Base-by-base conservation (phyloP, 108 stramenopile genomes). In the Chaetoceros tenuissimus region DNA sequence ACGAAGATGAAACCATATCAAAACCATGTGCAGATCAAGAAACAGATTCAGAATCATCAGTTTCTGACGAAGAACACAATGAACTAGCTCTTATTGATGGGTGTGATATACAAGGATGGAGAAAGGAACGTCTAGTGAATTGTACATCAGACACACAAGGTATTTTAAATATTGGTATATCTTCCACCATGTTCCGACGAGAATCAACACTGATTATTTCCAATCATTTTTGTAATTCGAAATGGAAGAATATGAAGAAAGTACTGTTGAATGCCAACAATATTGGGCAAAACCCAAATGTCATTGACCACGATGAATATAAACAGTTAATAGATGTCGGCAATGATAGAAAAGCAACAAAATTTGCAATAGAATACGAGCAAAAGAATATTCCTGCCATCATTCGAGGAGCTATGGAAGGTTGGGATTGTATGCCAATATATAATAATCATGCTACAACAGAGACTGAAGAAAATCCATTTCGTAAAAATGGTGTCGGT, bases 61-160 rank as follows among this genome's bases (percentile, higher is more conserved):
- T 67, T 2, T 48, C 61, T 29, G 31, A 46, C 0, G 53, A 57
- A 2, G 45, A 72, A 3, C n/a, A n/a, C n/a, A 0, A 48, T 27
- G 52, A 19, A 2, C 64, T 69, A 18, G 79, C 86, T 3, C 62
- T 88, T 30, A 68, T 81, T 5, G 86, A 86, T 60, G 89, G 89
- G n/a, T 81, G 83, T 53, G 89, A 90, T 55, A 29, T 90, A 17
- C 74, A 79, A 18, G 81, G 83, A 19, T 90, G 84, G 84, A 72
- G 89, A 50, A 28, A 62, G 1, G 49, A 59, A 22, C 40, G 66
- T 31, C 56, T 85, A 18, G 72, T 81, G 20, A 61, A 69, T 7
- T 49, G 57, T 18, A 46, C 60, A 28, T 19, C 23, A 18, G 30
- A 43, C 2, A 46, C 69, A 28, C 46, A 53, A 46, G 75, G 71